Base-by-base conservation (phyloP, 1,284 basidiomycete species). In the Paramarasmius palmivorus region DNA sequence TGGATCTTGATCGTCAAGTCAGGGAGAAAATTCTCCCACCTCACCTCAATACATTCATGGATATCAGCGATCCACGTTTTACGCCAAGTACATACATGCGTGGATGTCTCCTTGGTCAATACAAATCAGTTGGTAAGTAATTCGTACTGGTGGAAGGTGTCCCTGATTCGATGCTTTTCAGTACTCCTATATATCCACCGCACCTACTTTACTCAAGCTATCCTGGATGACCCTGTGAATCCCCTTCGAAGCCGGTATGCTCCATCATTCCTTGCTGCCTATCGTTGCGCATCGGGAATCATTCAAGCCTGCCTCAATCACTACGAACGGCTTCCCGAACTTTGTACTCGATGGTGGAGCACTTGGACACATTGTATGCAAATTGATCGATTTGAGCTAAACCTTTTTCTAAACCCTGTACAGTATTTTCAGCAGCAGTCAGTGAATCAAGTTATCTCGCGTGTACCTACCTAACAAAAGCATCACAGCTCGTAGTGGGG, bases 221-320 rank as follows among this genome's bases (percentile, higher is more conserved):
- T 86, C 74, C 68, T 82, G 14, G 82, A 85, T 58, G 75, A 79
- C 60, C 84, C 83, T 34, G 68, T 69, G 10, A 84, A 85, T 58
- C 83, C 83, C 14, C 68, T 85, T 17, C 73, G 81, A 38, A 84
- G 83, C 59, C 79, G 80, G 5, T 86, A 80, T 55, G 81, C 84
- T 3, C 84, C 83, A 0, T 85, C 83, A 2, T 84, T 84, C 61
- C 71, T 85, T 25, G 82, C 83, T 9, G 78, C 82, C 39, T 85
- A 84, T 61, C 73, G 82, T 56, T 82, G 80, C 59, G 82, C 82
- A 22, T 83, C 82, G 17, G 74, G 75, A n/a, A 72, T 76, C 14
- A 81, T 84, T 56, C 83, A 82, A 64, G 73, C 75, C 1, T 75
- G 66, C 56, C 58, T 75, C 32, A 73, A 78, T 55, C 77, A 81